Conservation (phyloP, 2,329 filamentous ascomycete genomes). For the Bipolaris cookei region DNA sequence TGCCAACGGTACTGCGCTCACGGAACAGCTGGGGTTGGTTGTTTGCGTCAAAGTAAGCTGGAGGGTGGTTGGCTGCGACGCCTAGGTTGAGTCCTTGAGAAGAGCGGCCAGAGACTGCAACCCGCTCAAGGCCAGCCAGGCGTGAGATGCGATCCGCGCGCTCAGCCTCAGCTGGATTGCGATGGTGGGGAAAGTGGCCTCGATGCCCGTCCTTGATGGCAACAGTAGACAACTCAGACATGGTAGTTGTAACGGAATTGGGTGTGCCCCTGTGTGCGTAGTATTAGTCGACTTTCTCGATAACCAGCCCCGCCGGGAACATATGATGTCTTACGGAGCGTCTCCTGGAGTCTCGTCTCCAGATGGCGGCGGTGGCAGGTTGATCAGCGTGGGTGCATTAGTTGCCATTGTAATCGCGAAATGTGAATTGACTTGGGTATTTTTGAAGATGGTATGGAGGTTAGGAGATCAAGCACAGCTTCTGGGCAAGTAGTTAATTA, state of each 20-base stretch:
- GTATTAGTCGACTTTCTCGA: conserved; percentile 23
- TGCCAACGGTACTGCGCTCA: conserved; percentile 88
- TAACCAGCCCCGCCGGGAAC: conserved; percentile 13
- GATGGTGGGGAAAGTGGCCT: conserved; percentile 71
- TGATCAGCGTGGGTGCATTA: conserved; percentile 73
- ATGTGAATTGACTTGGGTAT: conserved; percentile 1
- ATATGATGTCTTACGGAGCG: conserved; percentile 71
- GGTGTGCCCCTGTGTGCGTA: conserved; percentile 74
- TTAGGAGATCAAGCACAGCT: conserved; percentile 14
- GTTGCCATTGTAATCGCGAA: conserved; percentile 35
- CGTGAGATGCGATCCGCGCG: conserved; percentile 95
- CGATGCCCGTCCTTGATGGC: conserved; percentile 97
- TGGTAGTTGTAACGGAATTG: conserved; percentile 88
- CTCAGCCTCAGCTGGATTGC: conserved; percentile 82
- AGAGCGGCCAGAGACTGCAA: conserved; percentile 73
- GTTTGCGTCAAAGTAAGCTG: conserved; percentile 80
- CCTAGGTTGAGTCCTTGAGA: conserved; percentile 57
- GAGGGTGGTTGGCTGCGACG: conserved; percentile 41
- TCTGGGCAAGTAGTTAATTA: conserved; percentile 7
- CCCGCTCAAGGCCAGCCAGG: conserved; percentile 86
- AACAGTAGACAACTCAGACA: conserved; percentile 89
- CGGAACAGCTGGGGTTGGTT: conserved; percentile 68
- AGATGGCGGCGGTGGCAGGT: conserved; percentile 80
- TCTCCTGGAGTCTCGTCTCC: conserved; percentile 87
- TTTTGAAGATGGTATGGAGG: conserved; percentile 8